These are phyloP conservation scores for Pelargonium myrrhifolium DNA, from an alignment of 441 rosid genomes.

Conservation along the genomic window DNA sequence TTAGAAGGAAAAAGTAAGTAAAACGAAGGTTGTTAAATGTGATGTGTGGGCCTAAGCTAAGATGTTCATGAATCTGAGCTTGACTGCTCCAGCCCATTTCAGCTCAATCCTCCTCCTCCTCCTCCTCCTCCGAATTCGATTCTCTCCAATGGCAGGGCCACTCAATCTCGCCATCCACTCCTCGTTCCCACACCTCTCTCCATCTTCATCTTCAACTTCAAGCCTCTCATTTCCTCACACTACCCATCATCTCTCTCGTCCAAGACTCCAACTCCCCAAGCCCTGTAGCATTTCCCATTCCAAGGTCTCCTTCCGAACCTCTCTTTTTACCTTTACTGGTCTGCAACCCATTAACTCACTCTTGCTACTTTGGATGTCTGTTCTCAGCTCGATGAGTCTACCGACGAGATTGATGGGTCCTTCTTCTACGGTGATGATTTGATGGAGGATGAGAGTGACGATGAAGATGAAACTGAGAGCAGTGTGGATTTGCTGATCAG, in stretches of 20 bases:
- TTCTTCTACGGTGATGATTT: slow-evolving; percentile 33
- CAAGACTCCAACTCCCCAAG: background rate
- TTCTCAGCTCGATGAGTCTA: slow-evolving; percentile 32
- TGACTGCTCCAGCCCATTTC: no score
- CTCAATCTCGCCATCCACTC: slow-evolving; percentile 25
- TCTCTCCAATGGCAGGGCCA: slow-evolving; percentile 24
- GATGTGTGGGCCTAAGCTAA: no score
- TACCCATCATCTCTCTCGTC: background rate
- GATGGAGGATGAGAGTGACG: slow-evolving; percentile 36
- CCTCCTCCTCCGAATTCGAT: background rate
- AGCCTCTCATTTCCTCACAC: slow-evolving; percentile 13
- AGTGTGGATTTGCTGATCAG: slow-evolving; percentile 59
- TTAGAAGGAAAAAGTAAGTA: no score
- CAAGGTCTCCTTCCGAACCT: slow-evolving; percentile 21
- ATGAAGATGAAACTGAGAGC: slow-evolving; percentile 52
- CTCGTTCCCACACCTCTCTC: slow-evolving; percentile 3
- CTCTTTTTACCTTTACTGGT: background rate
- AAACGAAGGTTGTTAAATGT: no score
- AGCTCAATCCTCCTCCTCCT: no score
- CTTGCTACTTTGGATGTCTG: background rate
- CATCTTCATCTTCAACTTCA: slow-evolving; percentile 14
- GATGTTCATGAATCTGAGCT: no score
- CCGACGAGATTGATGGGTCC: slow-evolving; percentile 29
- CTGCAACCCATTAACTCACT: background rate
- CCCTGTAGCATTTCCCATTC: slow-evolving; percentile 16